These are phyloP conservation scores for Apiospora pterosperma DNA, from an alignment of 2,329 filamentous ascomycete species.

Conservation along the genomic window DNA sequence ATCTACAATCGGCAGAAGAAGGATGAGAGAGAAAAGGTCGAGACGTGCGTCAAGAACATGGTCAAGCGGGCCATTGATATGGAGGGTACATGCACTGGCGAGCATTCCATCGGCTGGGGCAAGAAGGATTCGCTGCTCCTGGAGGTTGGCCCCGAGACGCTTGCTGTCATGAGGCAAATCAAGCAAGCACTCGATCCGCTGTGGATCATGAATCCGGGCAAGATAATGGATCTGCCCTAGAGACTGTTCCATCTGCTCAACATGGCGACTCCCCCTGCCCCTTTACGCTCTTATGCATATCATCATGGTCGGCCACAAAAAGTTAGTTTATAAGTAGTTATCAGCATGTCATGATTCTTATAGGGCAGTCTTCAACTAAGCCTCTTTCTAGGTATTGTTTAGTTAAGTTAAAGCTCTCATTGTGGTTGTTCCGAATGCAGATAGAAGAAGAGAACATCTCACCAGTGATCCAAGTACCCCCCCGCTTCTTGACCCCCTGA, in stretches of 20 bases:
- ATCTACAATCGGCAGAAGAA: slow-evolving; percentile 74
- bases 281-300: not conserved
- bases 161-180: slow-evolving; percentile 80
- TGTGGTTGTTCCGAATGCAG: not conserved
- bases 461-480: too few species aligned
- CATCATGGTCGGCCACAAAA: not conserved
- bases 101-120: slow-evolving; percentile 81
- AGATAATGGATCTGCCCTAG: slow-evolving; percentile 70
- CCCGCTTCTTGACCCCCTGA: too few species aligned
- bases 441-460: not conserved
- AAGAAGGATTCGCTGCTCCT: slow-evolving; percentile 78
- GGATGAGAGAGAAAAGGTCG: slow-evolving; percentile 70
- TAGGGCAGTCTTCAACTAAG: not conserved
- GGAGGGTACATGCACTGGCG: slow-evolving; percentile 90
- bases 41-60: slow-evolving; percentile 84
- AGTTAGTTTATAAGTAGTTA: not conserved
- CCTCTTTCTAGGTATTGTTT: not conserved
- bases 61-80: slow-evolving; percentile 86
- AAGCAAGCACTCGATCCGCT: slow-evolving; percentile 79
- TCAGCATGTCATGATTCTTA: not conserved
- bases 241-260: not conserved
- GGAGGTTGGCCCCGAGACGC: slow-evolving; percentile 76
- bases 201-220: slow-evolving; percentile 90
- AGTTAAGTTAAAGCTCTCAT: not conserved
- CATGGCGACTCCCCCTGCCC: not conserved